A percentile compares a stretch with the other conserved stretches of the same genome.
Evolutionary conservation across 768 basidiomycete genomes (phyloP).

Genomic region (Suillus subluteus): DNA sequence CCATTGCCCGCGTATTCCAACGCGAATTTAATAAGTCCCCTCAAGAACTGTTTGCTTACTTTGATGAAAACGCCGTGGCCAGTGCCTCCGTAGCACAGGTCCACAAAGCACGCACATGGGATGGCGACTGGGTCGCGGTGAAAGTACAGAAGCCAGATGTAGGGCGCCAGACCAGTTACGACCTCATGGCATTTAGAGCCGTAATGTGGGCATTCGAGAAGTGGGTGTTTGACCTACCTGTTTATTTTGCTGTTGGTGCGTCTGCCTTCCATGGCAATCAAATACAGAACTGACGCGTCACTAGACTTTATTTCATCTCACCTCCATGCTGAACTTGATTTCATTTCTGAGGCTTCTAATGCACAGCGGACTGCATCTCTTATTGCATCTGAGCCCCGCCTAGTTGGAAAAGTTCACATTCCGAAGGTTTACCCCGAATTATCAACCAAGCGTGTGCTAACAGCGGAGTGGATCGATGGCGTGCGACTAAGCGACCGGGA

Average conservation of each 20-base stretch:
- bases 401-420: conserved; percentile 74
- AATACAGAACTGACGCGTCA: conserved; percentile 4
- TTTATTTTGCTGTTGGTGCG: conserved; percentile 77
- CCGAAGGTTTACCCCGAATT: conserved; percentile 74
- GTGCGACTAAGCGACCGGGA: conserved; percentile 69
- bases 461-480: conserved; percentile 85
- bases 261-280: conserved; percentile 14
- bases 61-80: conserved; percentile 77
- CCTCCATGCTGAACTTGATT: conserved; percentile 83
- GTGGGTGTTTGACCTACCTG: conserved; percentile 85
- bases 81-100: conserved; percentile 95
- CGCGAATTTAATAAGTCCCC: conserved; percentile 72
- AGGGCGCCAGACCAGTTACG: conserved; percentile 84
- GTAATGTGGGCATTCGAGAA: conserved; percentile 83
- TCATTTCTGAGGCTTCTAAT: conserved; percentile 78
- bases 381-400: conserved; percentile 69
- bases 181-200: conserved; percentile 66
- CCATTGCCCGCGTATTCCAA: conserved; percentile 67
- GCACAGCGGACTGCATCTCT: conserved; percentile 69
- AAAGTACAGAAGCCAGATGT: conserved; percentile 94
- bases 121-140: conserved; percentile 79
- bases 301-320: conserved; percentile 82
- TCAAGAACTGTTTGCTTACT: conserved; percentile 75
- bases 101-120: conserved; percentile 69
- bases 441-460: conserved; percentile 79